These are phyloP conservation scores for Aspergillus latus DNA, from an alignment of 2,329 filamentous ascomycete genomes.

Conservation along the genomic window DNA sequence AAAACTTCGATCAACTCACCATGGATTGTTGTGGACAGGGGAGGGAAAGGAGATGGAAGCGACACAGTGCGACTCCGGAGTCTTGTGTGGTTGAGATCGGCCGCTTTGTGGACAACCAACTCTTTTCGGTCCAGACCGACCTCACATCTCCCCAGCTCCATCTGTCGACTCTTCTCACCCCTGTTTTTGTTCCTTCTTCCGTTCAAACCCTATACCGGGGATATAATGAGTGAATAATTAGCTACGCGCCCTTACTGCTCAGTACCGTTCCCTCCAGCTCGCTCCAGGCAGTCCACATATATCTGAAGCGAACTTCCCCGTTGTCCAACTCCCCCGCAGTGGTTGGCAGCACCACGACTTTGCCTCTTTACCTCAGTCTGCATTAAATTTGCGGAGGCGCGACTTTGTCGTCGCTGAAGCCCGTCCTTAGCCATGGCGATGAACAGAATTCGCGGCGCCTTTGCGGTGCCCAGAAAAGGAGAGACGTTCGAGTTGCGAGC, in stretches of 20 bases:
- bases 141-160: constrained; percentile 9
- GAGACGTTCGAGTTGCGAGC: constrained; percentile 97
- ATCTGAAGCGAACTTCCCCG: constrained; percentile 31
- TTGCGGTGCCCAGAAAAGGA: constrained; percentile 89
- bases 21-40: constrained; percentile 23
- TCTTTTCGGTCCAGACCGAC: constrained; percentile 16
- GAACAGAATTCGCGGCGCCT: constrained; percentile 91
- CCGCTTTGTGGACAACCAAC: constrained; percentile 16
- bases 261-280: constrained; percentile 8
- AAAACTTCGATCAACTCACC: constrained; percentile 14
- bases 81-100: constrained; percentile 6
- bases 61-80: neutral
- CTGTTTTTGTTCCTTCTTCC: neutral
- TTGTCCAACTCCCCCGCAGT: constrained; percentile 34
- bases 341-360: constrained; percentile 13
- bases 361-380: constrained; percentile 12
- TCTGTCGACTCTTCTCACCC: neutral
- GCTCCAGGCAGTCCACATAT: constrained; percentile 19
- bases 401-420: constrained; percentile 39
- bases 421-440: constrained; percentile 69
- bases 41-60: neutral
- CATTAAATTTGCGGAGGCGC: constrained; percentile 33
- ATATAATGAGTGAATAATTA: constrained; percentile 6
- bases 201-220: neutral
- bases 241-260: constrained; percentile 5